These are phyloP conservation scores for Curvularia hawaiiensis DNA, from an alignment of 2,329 filamentous ascomycete genomes.

Conservation along the genomic window DNA sequence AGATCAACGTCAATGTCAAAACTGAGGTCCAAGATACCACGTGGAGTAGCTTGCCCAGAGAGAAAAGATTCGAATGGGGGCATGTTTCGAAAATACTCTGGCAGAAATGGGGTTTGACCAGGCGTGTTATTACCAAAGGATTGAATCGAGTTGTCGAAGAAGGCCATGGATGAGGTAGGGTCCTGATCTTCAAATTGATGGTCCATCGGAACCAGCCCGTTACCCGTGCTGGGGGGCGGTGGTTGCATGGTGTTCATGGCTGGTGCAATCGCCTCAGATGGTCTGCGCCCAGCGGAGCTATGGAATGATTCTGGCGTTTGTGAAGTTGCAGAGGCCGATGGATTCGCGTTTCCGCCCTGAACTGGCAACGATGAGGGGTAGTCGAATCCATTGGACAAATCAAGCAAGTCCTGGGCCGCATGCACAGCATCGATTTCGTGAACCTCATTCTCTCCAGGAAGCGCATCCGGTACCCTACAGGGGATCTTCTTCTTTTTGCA, in stretches of 20 bases:
- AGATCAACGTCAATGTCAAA: conserved; percentile 54
- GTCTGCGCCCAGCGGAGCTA: background rate
- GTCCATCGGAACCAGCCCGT: conserved; percentile 10
- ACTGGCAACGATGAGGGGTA: conserved; percentile 20
- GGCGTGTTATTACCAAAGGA: conserved; percentile 24
- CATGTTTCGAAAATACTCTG: conserved; percentile 40
- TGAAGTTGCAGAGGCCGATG: conserved; percentile 12
- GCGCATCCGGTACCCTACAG: conserved; percentile 43
- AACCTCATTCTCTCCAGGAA: conserved; percentile 18
- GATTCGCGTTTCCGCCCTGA: conserved; percentile 8
- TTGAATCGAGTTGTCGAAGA: conserved; percentile 22
- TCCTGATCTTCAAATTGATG: conserved; percentile 16
- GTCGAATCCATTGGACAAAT: conserved; percentile 34
- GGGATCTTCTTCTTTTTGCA: conserved; percentile 56
- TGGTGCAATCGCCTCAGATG: conserved; percentile 1
- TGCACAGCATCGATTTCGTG: conserved; percentile 33
- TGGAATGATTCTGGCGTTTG: conserved; percentile 11
- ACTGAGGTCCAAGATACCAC: conserved; percentile 52
- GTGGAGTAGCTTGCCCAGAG: conserved; percentile 50
- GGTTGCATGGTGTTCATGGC: conserved; percentile 12
- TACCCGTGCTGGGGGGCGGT: conserved; percentile 6
- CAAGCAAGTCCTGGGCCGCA: conserved; percentile 40
- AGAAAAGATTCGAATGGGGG: conserved; percentile 34
- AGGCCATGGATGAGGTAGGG: conserved; percentile 9
- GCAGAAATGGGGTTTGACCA: conserved; percentile 26